phyloP scores from a whole-genome alignment of 1,284 basidiomycete species.

The Calocybe gambosa region DNA sequence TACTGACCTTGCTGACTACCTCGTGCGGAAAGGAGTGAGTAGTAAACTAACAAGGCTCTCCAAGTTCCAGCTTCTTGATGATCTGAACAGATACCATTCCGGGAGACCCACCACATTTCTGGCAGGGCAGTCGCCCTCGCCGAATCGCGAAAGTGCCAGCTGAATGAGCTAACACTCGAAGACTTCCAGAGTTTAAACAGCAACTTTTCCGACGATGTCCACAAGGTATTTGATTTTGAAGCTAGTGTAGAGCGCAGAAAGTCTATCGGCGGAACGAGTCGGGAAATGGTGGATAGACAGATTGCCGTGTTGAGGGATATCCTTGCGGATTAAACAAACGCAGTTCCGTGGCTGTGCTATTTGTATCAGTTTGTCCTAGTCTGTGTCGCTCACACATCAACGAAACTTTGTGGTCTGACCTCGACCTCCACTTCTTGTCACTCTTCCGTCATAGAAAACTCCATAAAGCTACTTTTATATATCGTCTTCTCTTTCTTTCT shows the following conservation, averaged over 20 bases:
- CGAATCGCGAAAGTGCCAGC: conserved; percentile 74
- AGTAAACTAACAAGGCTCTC: conserved; percentile 13
- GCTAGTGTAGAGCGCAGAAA: conserved; percentile 91
- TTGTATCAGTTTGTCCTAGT: conserved; percentile 11
- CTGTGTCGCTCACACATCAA: conserved; percentile 13
- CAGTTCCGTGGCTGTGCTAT: background rate
- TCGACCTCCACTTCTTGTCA: conserved; percentile 13
- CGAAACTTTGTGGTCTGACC: conserved; percentile 15
- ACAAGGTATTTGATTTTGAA: conserved; percentile 86
- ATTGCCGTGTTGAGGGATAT: conserved; percentile 61
- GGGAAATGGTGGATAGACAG: conserved; percentile 82
- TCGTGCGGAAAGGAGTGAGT: conserved; percentile 93
- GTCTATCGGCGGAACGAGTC: conserved; percentile 89
- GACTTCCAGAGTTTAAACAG: conserved; percentile 77
- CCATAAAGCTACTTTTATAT: conserved; percentile 9
- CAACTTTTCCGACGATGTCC: conserved; percentile 81
- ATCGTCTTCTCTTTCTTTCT: conserved; percentile 6
- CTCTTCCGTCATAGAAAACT: conserved; percentile 5
- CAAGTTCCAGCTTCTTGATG: background rate
- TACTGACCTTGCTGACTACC: conserved; percentile 96
- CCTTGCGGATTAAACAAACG: conserved; percentile 22
- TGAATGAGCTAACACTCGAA: conserved; percentile 74
- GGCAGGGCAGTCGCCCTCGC: conserved; percentile 94
- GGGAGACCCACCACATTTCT: conserved; percentile 97
- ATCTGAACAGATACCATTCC: conserved; percentile 73